Evolutionary conservation across 192 early-diverging fungal genomes (phyloP).

Genomic region (Podila epigama): DNA sequence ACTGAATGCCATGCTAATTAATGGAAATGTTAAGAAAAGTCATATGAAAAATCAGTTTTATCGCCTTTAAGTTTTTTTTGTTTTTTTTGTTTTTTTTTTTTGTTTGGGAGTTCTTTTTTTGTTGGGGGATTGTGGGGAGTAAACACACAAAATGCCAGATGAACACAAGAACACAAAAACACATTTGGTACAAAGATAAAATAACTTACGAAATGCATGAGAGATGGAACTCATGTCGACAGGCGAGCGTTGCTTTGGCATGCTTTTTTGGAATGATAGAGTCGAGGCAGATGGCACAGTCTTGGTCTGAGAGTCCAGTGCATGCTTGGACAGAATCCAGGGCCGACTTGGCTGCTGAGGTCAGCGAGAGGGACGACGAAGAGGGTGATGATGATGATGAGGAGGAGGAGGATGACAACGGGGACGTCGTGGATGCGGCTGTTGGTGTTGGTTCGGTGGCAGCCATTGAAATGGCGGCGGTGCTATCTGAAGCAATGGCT

Average conservation of each 20-base stretch:
- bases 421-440: background rate
- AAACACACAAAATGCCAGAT: no score
- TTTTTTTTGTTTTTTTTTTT: no score
- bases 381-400: background rate
- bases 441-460: background rate
- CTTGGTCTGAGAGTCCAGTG: background rate
- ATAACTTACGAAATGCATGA: slow-evolving; percentile 48
- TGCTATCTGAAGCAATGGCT: no score
- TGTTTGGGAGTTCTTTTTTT: no score
- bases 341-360: background rate
- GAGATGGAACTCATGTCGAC: slow-evolving; percentile 46
- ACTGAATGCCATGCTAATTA: slow-evolving; percentile 30
- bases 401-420: background rate
- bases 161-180: no score
- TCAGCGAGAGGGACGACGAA: background rate
- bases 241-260: slow-evolving; percentile 44
- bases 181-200: background rate
- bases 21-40: background rate
- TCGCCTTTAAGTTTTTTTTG: no score
- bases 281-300: slow-evolving; percentile 45
- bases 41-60: background rate
- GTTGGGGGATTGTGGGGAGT: no score
- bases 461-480: no score
- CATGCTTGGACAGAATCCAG: background rate
- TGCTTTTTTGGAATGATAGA: slow-evolving; percentile 31